These are phyloP conservation scores for Phylloporus scabripes DNA, from an alignment of 768 basidiomycete genomes.

Conservation along the genomic window DNA sequence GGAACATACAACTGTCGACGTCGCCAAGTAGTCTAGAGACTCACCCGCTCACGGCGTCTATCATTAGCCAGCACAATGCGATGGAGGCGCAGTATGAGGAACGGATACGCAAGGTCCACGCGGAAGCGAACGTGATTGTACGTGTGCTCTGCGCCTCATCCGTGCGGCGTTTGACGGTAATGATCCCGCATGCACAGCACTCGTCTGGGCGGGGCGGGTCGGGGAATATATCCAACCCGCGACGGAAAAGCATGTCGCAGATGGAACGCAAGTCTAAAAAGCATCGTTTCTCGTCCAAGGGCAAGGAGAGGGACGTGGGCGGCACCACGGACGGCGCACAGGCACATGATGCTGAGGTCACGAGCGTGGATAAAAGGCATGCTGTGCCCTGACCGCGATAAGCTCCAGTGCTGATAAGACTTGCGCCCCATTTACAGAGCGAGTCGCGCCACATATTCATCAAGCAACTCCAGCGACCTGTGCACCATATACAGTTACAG, in stretches of 20 bases:
- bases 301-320: background rate
- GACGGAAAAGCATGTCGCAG: constrained; percentile 8
- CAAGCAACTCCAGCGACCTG: constrained; percentile 4
- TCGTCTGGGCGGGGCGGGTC: constrained; percentile 26
- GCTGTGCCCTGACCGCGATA: background rate
- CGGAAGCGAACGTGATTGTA: constrained; percentile 16
- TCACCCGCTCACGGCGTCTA: constrained; percentile 22
- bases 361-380: constrained; percentile 6
- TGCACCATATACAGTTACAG: background rate
- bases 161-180: background rate
- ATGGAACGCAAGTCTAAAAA: constrained; percentile 1
- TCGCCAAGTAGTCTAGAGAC: constrained; percentile 1
- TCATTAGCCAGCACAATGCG: constrained; percentile 17
- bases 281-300: constrained; percentile 14
- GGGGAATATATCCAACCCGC: constrained; percentile 20
- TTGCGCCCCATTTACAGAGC: constrained; percentile 1
- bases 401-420: background rate
- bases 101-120: constrained; percentile 9
- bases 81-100: constrained; percentile 14
- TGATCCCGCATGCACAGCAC: constrained; percentile 7
- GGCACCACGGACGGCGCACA: background rate
- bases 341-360: background rate
- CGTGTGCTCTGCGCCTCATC: background rate
- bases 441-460: constrained; percentile 11
- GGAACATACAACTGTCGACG: constrained; percentile 16